Conservation (phyloP, 2,329 filamentous ascomycete genomes). For the Beauveria sp. region DNA sequence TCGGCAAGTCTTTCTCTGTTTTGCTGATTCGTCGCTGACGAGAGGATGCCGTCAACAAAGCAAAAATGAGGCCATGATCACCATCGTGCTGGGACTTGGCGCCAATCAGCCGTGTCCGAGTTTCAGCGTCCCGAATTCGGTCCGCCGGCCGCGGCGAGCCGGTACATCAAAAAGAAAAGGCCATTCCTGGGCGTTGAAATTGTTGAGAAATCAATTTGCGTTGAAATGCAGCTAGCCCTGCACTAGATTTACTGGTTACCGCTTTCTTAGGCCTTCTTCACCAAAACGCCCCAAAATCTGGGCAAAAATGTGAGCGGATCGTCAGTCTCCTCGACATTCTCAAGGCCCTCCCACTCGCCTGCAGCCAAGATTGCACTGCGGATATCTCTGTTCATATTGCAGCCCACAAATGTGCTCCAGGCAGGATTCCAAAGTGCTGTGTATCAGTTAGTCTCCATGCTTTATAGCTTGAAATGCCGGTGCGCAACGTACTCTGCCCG, state of each 20-base stretch:
- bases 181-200: too few relatives aligned
- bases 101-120: too few relatives aligned
- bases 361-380: background rate
- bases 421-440: conserved; percentile 5
- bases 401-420: conserved; percentile 7
- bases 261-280: background rate
- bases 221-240: too few relatives aligned
- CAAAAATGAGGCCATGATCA: too few relatives aligned
- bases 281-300: background rate
- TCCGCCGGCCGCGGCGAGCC: too few relatives aligned
- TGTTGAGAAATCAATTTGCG: background rate
- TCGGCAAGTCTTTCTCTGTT: too few relatives aligned
- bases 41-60: too few relatives aligned
- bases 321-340: background rate
- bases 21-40: too few relatives aligned
- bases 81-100: too few relatives aligned
- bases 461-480: background rate
- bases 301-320: conserved; percentile 5
- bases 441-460: background rate
- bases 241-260: background rate
- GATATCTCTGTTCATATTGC: conserved; percentile 3
- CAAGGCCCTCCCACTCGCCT: conserved; percentile 5
- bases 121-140: too few relatives aligned
- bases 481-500: background rate
- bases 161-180: too few relatives aligned